phyloP scores from a whole-genome alignment of 2,329 filamentous ascomycete species.

The Fonsecaea pedrosoi region DNA sequence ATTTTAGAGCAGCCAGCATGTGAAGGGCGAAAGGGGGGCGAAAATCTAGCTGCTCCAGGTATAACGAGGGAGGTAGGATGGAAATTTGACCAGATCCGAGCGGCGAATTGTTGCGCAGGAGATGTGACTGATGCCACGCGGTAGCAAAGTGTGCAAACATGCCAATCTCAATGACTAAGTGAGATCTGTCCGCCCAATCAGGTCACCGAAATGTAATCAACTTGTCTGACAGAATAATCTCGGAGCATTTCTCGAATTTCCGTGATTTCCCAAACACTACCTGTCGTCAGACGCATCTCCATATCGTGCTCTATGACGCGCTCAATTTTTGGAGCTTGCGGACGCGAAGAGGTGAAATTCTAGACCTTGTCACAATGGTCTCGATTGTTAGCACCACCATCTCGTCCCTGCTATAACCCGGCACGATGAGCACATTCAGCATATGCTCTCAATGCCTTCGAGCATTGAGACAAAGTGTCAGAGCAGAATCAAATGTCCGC shows the following conservation, averaged over 20 bases:
- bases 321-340: conserved; percentile 12
- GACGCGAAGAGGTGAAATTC: conserved; percentile 12
- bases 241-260: neutral
- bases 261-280: neutral
- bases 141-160: conserved; percentile 12
- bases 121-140: neutral
- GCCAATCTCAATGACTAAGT: neutral
- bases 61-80: neutral
- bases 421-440: conserved; percentile 30
- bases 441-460: conserved; percentile 38
- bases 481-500: conserved; percentile 15
- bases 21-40: conserved; percentile 10
- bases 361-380: neutral
- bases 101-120: neutral
- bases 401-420: neutral
- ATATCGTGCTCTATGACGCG: conserved; percentile 30
- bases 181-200: neutral
- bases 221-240: neutral
- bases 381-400: neutral
- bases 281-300: neutral
- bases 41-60: neutral
- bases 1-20: conserved; percentile 18
- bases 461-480: conserved; percentile 30
- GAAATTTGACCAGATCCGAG: neutral
- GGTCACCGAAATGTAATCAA: neutral